These are phyloP conservation scores for Pichia kluyveri DNA, from an alignment of 805 yeast species.

Conservation along the genomic window DNA sequence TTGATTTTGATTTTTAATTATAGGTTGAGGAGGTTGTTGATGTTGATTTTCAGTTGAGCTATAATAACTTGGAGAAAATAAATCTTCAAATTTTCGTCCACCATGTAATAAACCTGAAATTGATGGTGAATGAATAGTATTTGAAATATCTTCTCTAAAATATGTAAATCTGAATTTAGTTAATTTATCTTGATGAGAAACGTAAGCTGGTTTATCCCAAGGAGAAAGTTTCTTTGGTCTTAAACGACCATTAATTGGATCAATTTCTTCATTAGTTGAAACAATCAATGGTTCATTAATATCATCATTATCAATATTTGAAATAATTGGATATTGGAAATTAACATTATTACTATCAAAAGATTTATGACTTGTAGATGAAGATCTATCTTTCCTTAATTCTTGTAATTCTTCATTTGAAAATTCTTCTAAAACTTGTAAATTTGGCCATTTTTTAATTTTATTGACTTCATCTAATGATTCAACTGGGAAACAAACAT, in stretches of 20 bases:
- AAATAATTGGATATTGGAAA: slow-evolving; percentile 30
- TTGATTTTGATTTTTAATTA: no score
- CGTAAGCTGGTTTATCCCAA: slow-evolving; percentile 39
- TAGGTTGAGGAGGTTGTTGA: neutral
- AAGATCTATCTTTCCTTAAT: slow-evolving; percentile 17
- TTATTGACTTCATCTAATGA: slow-evolving; percentile 25
- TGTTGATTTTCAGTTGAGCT: neutral
- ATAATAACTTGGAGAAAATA: slow-evolving; percentile 44
- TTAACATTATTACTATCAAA: slow-evolving; percentile 20
- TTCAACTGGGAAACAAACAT: slow-evolving; percentile 85
- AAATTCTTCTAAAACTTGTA: slow-evolving; percentile 65
- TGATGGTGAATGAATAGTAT: slow-evolving; percentile 86
- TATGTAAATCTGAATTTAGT: slow-evolving; percentile 77
- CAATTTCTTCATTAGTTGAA: slow-evolving; percentile 45
- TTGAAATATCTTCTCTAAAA: slow-evolving; percentile 79
- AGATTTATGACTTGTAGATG: slow-evolving; percentile 19
- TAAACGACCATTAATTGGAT: slow-evolving; percentile 49
- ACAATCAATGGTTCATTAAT: slow-evolving; percentile 17
- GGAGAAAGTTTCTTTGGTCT: slow-evolving; percentile 73
- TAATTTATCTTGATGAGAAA: slow-evolving; percentile 13
- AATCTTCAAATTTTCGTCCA: slow-evolving; percentile 45
- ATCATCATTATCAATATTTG: slow-evolving; percentile 23
- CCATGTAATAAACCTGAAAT: slow-evolving; percentile 67
- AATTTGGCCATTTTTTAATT: slow-evolving; percentile 73
- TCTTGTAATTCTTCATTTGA: slow-evolving; percentile 54